Base-by-base conservation (phyloP, 2,329 filamentous ascomycete species). In the Parastagonospora nodorum region DNA sequence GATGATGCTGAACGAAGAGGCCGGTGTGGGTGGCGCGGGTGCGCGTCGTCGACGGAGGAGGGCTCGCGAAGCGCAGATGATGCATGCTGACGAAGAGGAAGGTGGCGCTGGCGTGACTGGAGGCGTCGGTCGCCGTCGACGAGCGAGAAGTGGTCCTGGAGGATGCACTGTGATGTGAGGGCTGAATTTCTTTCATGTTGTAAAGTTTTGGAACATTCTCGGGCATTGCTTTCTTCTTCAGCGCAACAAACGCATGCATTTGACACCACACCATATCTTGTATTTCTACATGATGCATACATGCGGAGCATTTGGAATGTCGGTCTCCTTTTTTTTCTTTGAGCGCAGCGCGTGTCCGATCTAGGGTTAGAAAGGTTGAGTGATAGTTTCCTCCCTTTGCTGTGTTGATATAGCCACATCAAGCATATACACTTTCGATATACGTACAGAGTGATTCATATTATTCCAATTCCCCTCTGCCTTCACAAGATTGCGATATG, bases 1-100 rank as follows among this genome's bases (percentile, higher is more conserved):
- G 72, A 97, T 97, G 92, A 90, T 95, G 76, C 87, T 90, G 12
- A 89, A 84, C 43, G 91, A 96, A 72, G 93, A 97, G 70, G 90
- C 89, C 0, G 89, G 88, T 2, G 83, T 83, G 2, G 80, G 77
- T 2, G 90, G 88, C 2, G 62, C 68, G 1, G 86, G 88, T 5
- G 78, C 82, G 2, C 81, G 92, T 46, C 80, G 92, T 45, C 79
- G 92, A 51, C 80, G 92, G 57, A 82, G 92, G 42, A 82, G 92
- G 51, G 90, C 90, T 2, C 82, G 92, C 40, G 90, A 96, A 70
- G 91, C 92, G 5, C 88, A 91, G 68, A 81, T 88, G 68, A 79
- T 90, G 60, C 90, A 94, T 74, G 86, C 88, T 40, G 85, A 90
- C 61, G 92, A 96, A 69, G 89, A 92, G 58, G 89, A 89, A 38